Conservation (phyloP, 2,329 filamentous ascomycete species). For the Talaromyces piceae region DNA sequence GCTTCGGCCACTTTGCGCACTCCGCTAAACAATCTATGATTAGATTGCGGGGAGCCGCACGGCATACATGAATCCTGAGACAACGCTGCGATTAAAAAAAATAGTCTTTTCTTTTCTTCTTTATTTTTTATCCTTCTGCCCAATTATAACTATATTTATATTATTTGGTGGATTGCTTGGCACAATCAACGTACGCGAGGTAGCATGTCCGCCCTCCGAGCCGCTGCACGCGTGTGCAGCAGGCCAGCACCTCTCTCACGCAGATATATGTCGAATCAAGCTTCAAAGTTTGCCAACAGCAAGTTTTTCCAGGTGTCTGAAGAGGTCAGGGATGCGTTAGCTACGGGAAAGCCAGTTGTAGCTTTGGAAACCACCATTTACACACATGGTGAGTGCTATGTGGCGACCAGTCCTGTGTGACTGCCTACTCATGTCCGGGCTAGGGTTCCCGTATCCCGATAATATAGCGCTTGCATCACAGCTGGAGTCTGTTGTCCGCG, state of each 20-base stretch:
- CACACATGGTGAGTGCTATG: conserved; percentile 61
- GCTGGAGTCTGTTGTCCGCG: conserved; percentile 73
- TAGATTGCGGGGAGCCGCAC: not conserved
- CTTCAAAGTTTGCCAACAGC: conserved; percentile 28
- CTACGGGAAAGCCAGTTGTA: conserved; percentile 71
- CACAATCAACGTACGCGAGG: not conserved
- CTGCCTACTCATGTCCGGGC: not conserved
- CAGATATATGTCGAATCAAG: conserved; percentile 15
- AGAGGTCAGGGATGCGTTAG: conserved; percentile 72
- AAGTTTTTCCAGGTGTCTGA: conserved; percentile 65
- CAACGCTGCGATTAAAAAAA: not conserved
- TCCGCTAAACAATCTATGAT: conserved; percentile 15
- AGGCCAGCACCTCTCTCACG: conserved; percentile 1
- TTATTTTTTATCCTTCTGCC: not conserved
- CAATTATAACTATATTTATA: not conserved
- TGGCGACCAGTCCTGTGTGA: not conserved
- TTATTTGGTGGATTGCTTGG: not conserved
- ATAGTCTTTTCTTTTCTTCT: not conserved
- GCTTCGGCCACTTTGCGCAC: conserved; percentile 27
- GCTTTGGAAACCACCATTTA: conserved; percentile 96
- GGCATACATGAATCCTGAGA: too few relatives aligned
- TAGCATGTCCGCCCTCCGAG: not conserved
- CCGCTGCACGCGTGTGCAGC: conserved; percentile 5
- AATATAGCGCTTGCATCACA: conserved; percentile 69
- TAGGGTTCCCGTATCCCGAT: conserved; percentile 63